These are phyloP conservation scores for Guyanaporus albipodus DNA, from an alignment of 768 basidiomycete species.

Conservation along the genomic window DNA sequence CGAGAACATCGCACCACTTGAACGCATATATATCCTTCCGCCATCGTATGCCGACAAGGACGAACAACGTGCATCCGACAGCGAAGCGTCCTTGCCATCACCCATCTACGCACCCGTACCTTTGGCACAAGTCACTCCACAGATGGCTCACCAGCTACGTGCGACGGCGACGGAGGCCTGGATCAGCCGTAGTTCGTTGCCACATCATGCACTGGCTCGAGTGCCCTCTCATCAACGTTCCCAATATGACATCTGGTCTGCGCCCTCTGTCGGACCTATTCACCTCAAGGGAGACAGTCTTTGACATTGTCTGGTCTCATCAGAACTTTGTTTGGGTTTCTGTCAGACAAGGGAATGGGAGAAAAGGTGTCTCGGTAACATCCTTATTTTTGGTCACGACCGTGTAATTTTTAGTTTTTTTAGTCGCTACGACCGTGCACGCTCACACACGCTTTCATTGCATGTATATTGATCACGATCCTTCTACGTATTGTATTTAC, in stretches of 20 bases:
- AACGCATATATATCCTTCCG: conserved; percentile 63
- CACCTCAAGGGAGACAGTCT: conserved; percentile 12
- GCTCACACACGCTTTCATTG: background rate
- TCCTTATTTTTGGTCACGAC: background rate
- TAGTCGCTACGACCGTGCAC: background rate
- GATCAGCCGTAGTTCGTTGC: conserved; percentile 36
- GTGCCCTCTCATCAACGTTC: conserved; percentile 2
- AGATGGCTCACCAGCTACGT: conserved; percentile 46
- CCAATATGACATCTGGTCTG: background rate
- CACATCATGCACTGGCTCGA: background rate
- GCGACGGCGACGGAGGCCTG: conserved; percentile 64
- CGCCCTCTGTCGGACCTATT: conserved; percentile 18
- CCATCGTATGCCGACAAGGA: conserved; percentile 14
- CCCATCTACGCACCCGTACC: conserved; percentile 69
- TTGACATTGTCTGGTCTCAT: conserved; percentile 1
- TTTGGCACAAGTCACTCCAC: conserved; percentile 48
- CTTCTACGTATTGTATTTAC: conserved; percentile 5
- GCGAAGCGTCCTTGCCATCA: conserved; percentile 6
- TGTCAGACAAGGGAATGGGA: background rate
- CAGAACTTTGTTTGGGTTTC: background rate
- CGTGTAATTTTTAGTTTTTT: too few species aligned
- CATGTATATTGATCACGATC: conserved; percentile 10
- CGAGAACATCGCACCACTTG: conserved; percentile 34
- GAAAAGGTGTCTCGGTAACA: background rate
- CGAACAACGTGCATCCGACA: conserved; percentile 2